These are phyloP conservation scores for Zygosaccharomyces bailii DNA, from an alignment of 805 yeast species.

Conservation along the genomic window DNA sequence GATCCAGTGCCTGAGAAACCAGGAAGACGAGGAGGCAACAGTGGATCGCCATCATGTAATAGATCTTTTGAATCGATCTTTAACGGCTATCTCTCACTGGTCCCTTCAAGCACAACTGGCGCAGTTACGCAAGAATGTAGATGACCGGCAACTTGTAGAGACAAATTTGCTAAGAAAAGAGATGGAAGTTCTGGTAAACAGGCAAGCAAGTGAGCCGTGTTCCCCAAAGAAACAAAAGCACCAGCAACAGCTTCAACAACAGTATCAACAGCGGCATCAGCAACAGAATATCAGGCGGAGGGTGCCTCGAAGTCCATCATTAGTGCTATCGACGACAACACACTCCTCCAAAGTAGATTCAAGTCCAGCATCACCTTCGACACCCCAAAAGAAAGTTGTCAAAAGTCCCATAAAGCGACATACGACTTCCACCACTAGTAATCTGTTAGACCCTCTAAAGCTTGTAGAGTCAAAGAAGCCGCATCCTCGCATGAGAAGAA, in stretches of 20 bases:
- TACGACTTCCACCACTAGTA: background rate
- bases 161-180: slow-evolving; percentile 25
- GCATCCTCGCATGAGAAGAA: slow-evolving; percentile 34
- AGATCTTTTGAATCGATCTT: slow-evolving; percentile 25
- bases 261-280: background rate
- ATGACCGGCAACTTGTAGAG: slow-evolving; percentile 28
- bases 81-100: slow-evolving; percentile 34
- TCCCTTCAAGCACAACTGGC: slow-evolving; percentile 32
- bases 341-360: background rate
- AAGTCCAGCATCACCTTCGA: slow-evolving; percentile 4
- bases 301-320: slow-evolving; percentile 6
- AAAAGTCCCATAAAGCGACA: slow-evolving; percentile 2
- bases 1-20: slow-evolving; percentile 18
- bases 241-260: slow-evolving; percentile 5
- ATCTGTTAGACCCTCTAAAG: slow-evolving; percentile 8
- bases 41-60: slow-evolving; percentile 22
- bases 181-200: slow-evolving; percentile 25
- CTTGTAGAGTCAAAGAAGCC: slow-evolving; percentile 31
- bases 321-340: slow-evolving; percentile 2
- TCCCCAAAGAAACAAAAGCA: slow-evolving; percentile 5
- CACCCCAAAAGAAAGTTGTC: slow-evolving; percentile 5
- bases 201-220: slow-evolving; percentile 8
- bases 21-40: slow-evolving; percentile 5
- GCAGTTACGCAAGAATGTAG: slow-evolving; percentile 22
- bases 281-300: background rate